These are phyloP conservation scores for Fusarium sp. DNA, from an alignment of 2,329 filamentous ascomycete species.

Conservation along the genomic window DNA sequence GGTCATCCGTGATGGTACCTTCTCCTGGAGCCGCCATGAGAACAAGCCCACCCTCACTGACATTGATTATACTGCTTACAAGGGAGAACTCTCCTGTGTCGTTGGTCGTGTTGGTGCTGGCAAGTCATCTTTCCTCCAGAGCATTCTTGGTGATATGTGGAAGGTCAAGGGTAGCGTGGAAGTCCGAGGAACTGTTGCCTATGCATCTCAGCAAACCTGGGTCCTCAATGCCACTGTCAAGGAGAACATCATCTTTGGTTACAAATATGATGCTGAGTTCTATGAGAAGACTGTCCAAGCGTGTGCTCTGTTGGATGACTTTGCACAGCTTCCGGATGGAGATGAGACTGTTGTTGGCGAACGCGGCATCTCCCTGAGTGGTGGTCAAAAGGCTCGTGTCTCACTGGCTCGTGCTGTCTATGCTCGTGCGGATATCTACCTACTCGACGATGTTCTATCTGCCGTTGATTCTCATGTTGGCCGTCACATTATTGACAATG, in stretches of 20 bases:
- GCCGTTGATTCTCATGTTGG: conserved; percentile 99
- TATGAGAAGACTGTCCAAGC: conserved; percentile 94
- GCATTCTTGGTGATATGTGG: conserved; percentile 91
- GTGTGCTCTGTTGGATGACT: conserved; percentile 91
- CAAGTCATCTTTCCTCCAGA: conserved; percentile 92
- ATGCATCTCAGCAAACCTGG: conserved; percentile 94
- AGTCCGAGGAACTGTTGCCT: conserved; percentile 85
- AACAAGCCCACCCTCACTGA: conserved; percentile 78
- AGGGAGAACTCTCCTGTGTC: conserved; percentile 92
- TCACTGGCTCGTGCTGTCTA: conserved; percentile 95
- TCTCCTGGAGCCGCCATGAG: conserved; percentile 94
- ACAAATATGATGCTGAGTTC: conserved; percentile 92
- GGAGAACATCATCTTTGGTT: conserved; percentile 97
- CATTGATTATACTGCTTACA: conserved; percentile 89
- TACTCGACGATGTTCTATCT: conserved; percentile 93
- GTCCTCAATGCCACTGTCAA: conserved; percentile 98
- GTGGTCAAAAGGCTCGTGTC: conserved; percentile 94
- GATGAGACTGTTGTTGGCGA: conserved; percentile 98
- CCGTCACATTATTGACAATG: conserved; percentile 92
- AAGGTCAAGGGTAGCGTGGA: conserved; percentile 87
- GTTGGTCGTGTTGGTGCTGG: conserved; percentile 95
- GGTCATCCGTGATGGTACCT: conserved; percentile 83
- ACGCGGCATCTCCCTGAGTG: conserved; percentile 93
- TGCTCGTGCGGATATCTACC: conserved; percentile 93
- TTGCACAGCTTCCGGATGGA: conserved; percentile 90